Conservation (phyloP, 2,329 filamentous ascomycete genomes). For the Fusarium nodosum region DNA sequence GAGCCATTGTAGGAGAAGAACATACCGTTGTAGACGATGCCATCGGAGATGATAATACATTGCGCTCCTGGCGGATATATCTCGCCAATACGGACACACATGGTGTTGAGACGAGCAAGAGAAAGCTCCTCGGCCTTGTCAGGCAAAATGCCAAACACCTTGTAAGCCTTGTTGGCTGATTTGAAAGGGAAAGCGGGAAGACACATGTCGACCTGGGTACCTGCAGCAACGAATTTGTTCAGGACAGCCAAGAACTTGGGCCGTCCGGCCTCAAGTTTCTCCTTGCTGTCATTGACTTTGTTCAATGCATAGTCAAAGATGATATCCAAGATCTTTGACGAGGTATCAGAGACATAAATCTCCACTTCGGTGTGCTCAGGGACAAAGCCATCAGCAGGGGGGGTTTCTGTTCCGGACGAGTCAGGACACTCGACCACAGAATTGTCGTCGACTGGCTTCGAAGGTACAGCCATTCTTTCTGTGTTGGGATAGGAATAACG, state of each 20-base stretch:
- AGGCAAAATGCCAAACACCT: slow-evolving; percentile 51
- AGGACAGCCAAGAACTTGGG: slow-evolving; percentile 2
- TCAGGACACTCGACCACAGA: not conserved
- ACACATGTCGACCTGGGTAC: slow-evolving; percentile 34
- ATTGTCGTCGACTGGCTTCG: not conserved
- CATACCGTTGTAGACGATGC: slow-evolving; percentile 67
- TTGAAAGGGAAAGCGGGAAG: slow-evolving; percentile 54
- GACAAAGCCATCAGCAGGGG: not conserved
- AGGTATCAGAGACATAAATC: not conserved
- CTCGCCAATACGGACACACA: slow-evolving; percentile 49
- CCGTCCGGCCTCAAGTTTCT: slow-evolving; percentile 4
- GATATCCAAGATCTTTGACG: slow-evolving; percentile 3
- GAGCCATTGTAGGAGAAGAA: not conserved
- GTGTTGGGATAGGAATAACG: not conserved
- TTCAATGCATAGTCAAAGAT: slow-evolving; percentile 26
- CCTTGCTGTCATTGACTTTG: slow-evolving; percentile 19
- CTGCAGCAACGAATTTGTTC: not conserved
- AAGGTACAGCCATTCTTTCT: slow-evolving; percentile 1
- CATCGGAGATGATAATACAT: slow-evolving; percentile 64
- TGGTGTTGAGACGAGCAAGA: slow-evolving; percentile 45
- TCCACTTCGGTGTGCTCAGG: not conserved
- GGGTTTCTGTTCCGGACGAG: not conserved
- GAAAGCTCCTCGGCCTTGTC: slow-evolving; percentile 54
- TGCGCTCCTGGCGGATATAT: slow-evolving; percentile 50
- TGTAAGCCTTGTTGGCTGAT: slow-evolving; percentile 53